A percentile compares a stretch with the other conserved stretches of the same genome.
Conservation (phyloP, 129 eudicot genomes). For the Lonicera japonica region DNA sequence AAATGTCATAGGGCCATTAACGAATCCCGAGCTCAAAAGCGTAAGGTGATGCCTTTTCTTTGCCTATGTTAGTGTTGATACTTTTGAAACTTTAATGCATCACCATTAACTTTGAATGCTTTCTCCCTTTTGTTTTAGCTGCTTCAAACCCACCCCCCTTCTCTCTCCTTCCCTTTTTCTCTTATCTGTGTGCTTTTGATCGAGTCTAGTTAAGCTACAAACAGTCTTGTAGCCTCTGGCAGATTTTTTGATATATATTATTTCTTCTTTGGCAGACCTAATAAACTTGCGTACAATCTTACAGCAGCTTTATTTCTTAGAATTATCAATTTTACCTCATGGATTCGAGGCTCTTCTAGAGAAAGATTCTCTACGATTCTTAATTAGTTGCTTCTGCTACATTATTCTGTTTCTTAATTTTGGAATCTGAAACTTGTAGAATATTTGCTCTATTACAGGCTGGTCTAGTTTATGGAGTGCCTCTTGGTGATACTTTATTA, state of each 20-base stretch:
- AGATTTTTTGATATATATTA: no score
- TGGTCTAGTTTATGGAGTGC: conserved; percentile 97
- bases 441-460: conserved; percentile 48
- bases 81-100: background rate
- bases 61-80: conserved; percentile 5
- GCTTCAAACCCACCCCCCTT: no score
- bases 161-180: no score
- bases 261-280: no score
- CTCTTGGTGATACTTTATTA: conserved; percentile 74
- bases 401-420: background rate
- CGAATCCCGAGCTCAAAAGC: conserved; percentile 94
- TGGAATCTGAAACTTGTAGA: conserved; percentile 14
- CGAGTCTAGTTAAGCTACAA: no score
- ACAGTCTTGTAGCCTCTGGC: background rate
- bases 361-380: no score
- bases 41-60: conserved; percentile 64
- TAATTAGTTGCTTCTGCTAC: no score
- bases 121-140: background rate
- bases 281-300: no score
- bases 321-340: no score
- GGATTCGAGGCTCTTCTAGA: no score
- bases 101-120: background rate
- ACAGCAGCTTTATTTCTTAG: no score
- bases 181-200: no score
- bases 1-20: conserved; percentile 92